Conservation (phyloP, 2,329 filamentous ascomycete species). For the Ascocoryne sarcoides region DNA sequence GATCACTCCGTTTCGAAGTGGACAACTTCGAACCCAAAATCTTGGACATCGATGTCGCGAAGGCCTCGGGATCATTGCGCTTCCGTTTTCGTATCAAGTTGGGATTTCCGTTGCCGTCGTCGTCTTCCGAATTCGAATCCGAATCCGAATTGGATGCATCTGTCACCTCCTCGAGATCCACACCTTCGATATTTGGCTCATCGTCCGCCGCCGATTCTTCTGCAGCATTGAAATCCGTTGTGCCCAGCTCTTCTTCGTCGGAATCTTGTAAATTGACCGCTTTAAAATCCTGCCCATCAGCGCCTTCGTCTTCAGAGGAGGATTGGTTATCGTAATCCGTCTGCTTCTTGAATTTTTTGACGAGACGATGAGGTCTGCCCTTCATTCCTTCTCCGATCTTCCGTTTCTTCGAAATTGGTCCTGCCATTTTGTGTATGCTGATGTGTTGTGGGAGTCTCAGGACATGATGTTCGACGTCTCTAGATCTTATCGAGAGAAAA, state of each 20-base stretch:
- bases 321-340: constrained; percentile 53
- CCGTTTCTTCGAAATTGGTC: constrained; percentile 39
- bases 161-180: constrained; percentile 26
- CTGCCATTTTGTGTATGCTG: constrained; percentile 22
- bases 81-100: constrained; percentile 54
- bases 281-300: constrained; percentile 35
- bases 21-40: constrained; percentile 87
- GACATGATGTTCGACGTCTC: not conserved
- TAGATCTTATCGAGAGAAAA: constrained; percentile 10
- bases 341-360: constrained; percentile 55
- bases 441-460: constrained; percentile 4
- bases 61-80: constrained; percentile 83
- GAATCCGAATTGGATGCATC: constrained; percentile 31
- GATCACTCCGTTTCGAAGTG: constrained; percentile 71
- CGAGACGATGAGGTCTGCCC: constrained; percentile 37
- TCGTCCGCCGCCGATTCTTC: constrained; percentile 23
- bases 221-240: constrained; percentile 18
- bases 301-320: constrained; percentile 42
- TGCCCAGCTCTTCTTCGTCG: constrained; percentile 26
- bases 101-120: constrained; percentile 34
- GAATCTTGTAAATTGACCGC: constrained; percentile 39
- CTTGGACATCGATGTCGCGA: constrained; percentile 87
- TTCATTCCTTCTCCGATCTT: constrained; percentile 51
- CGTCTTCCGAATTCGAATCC: constrained; percentile 25
- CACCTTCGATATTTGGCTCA: constrained; percentile 15